Percentiles rank a stretch among this genome's conserved stretches.
These are phyloP conservation scores for Kockovaella imperatae DNA, from an alignment of 768 basidiomycete genomes.

Conservation along the genomic window DNA sequence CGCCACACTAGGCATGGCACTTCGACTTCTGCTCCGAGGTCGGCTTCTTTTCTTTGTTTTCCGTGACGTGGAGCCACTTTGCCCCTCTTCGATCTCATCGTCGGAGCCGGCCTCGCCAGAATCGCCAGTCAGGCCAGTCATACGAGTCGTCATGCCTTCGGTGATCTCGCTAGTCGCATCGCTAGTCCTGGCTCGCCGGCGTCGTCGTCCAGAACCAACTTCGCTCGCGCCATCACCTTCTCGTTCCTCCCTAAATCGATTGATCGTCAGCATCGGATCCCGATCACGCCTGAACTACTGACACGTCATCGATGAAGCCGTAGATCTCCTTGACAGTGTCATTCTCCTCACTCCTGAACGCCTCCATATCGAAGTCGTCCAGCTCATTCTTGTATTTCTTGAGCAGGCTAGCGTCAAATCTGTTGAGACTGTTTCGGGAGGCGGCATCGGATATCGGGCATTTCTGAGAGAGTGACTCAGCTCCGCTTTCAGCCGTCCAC, in stretches of 20 bases:
- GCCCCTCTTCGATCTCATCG: background rate
- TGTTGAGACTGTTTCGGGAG: constrained; percentile 61
- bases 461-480: constrained; percentile 47
- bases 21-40: constrained; percentile 15
- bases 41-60: background rate
- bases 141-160: background rate
- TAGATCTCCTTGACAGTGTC: constrained; percentile 22
- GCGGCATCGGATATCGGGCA: constrained; percentile 55
- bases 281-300: constrained; percentile 5
- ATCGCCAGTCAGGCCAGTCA: background rate
- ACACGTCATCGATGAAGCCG: constrained; percentile 31
- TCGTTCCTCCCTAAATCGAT: background rate
- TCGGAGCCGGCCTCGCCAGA: background rate
- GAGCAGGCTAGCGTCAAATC: constrained; percentile 59
- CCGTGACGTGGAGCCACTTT: background rate
- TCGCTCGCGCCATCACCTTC: background rate
- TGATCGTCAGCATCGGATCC: background rate
- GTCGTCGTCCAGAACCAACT: background rate
- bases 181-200: constrained; percentile 1
- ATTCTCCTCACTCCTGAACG: constrained; percentile 12
- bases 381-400: constrained; percentile 69
- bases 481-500: background rate
- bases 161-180: background rate
- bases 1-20: constrained; percentile 11
- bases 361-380: constrained; percentile 51